phyloP scores from a whole-genome alignment of 2,329 filamentous ascomycete genomes.

The Colletotrichum trifolii region DNA sequence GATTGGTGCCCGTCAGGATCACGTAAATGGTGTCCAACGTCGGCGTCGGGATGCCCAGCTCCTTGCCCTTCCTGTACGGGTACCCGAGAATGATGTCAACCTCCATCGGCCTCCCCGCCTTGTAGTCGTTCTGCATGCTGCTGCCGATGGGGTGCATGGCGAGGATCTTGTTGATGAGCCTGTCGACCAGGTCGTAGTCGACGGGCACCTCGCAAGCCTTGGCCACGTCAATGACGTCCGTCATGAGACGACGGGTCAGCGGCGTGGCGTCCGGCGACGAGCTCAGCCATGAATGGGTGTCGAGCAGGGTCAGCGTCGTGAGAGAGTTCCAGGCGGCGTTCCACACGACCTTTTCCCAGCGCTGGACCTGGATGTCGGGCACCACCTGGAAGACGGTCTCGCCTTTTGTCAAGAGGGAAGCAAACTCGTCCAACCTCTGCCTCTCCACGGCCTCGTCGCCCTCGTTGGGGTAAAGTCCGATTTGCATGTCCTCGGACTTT shows the following conservation, averaged over 20 bases:
- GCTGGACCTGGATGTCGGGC: conserved; percentile 64
- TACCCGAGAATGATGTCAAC: conserved; percentile 72
- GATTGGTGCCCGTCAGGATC: conserved; percentile 47
- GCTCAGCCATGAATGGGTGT: conserved; percentile 62
- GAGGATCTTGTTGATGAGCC: conserved; percentile 59
- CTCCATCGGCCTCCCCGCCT: conserved; percentile 68
- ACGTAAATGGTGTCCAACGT: conserved; percentile 55
- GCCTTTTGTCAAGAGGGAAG: conserved; percentile 51
- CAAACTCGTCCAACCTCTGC: conserved; percentile 52
- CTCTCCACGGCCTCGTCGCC: conserved; percentile 45
- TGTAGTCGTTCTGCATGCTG: conserved; percentile 69
- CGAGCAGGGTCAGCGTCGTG: conserved; percentile 64
- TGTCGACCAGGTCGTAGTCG: conserved; percentile 57
- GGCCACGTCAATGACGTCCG: conserved; percentile 67
- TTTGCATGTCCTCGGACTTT: conserved; percentile 64
- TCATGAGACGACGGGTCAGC: conserved; percentile 61
- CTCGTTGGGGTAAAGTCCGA: conserved; percentile 61
- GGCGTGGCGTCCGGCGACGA: conserved; percentile 57
- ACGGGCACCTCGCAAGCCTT: conserved; percentile 61
- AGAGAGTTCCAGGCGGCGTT: conserved; percentile 72
- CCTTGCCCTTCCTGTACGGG: conserved; percentile 64
- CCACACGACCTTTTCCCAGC: conserved; percentile 71
- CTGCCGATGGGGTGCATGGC: conserved; percentile 55
- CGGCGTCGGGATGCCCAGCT: conserved; percentile 65
- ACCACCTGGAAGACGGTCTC: conserved; percentile 59